Conservation (phyloP, 208 protist species). For the Blastocrithidia nonstop region DNA sequence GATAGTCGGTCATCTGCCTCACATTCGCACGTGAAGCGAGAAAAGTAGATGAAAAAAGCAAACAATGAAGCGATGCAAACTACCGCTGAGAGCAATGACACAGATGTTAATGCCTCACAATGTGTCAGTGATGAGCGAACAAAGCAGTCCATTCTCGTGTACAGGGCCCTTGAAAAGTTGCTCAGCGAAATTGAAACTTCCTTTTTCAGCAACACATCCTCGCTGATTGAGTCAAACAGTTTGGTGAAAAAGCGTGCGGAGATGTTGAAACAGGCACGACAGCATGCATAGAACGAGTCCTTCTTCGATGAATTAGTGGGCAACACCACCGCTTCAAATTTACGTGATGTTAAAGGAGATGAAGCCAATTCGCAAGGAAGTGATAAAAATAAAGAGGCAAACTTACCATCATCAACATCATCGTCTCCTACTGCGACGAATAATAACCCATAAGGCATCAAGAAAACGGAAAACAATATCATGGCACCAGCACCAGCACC, state of each 20-base stretch:
- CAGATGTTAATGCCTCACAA: background rate
- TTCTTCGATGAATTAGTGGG: background rate
- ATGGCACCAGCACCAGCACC: background rate
- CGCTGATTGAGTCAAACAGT: conserved; percentile 13
- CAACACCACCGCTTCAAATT: too few species aligned
- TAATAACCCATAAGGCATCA: too few species aligned
- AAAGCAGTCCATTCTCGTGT: conserved; percentile 7
- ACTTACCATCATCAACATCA: background rate
- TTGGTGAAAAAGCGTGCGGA: conserved; percentile 10
- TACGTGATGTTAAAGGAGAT: too few species aligned
- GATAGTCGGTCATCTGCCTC: conserved; percentile 1
- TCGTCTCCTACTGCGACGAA: too few species aligned
- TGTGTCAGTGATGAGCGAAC: background rate
- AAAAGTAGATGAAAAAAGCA: too few species aligned
- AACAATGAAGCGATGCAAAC: too few species aligned
- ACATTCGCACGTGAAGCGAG: conserved; percentile 3
- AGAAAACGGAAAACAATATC: too few species aligned
- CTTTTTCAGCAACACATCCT: conserved; percentile 15
- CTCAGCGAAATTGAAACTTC: conserved; percentile 32
- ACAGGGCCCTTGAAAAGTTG: conserved; percentile 31
- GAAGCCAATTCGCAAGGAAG: too few species aligned
- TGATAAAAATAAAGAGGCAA: background rate
- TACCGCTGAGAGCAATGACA: too few species aligned
- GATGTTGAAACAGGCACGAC: conserved; percentile 7
- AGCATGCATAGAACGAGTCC: background rate